A percentile compares a stretch with the other conserved stretches of the same genome.
phyloP scores from a whole-genome alignment of 805 yeast genomes.

The Grigorovia humatica region DNA sequence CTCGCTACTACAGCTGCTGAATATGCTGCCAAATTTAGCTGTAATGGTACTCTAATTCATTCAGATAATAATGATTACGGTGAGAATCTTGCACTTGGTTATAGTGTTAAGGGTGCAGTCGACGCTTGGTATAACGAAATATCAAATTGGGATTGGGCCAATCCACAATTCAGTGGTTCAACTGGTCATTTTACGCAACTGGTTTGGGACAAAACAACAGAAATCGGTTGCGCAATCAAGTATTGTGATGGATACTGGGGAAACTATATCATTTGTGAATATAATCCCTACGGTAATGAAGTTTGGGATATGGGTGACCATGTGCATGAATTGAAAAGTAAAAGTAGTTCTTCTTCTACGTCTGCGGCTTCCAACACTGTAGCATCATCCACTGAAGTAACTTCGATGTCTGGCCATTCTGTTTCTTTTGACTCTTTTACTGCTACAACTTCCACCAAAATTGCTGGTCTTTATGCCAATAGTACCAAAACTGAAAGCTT shows the following conservation, averaged over 20 bases:
- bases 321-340: constrained; percentile 13
- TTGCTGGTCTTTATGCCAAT: too few relatives aligned
- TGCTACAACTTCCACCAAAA: too few relatives aligned
- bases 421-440: neutral
- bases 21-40: constrained; percentile 40
- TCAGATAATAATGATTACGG: constrained; percentile 44
- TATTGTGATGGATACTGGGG: constrained; percentile 46
- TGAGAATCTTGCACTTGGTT: constrained; percentile 69
- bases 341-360: neutral
- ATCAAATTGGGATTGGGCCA: constrained; percentile 41
- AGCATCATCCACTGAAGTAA: neutral
- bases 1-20: constrained; percentile 39
- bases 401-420: neutral
- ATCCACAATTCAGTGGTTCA: constrained; percentile 38
- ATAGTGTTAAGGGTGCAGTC: constrained; percentile 35
- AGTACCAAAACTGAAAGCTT: too few relatives aligned
- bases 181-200: constrained; percentile 71
- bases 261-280: constrained; percentile 63
- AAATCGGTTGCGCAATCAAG: constrained; percentile 63
- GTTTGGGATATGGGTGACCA: constrained; percentile 39
- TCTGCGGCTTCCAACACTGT: neutral
- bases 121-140: constrained; percentile 72
- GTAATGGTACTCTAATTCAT: constrained; percentile 47
- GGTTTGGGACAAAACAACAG: constrained; percentile 52
- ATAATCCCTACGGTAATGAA: constrained; percentile 64